These are phyloP conservation scores for Deuterostichococcus epilithicus DNA, from an alignment of 139 green algal species.

Conservation along the genomic window DNA sequence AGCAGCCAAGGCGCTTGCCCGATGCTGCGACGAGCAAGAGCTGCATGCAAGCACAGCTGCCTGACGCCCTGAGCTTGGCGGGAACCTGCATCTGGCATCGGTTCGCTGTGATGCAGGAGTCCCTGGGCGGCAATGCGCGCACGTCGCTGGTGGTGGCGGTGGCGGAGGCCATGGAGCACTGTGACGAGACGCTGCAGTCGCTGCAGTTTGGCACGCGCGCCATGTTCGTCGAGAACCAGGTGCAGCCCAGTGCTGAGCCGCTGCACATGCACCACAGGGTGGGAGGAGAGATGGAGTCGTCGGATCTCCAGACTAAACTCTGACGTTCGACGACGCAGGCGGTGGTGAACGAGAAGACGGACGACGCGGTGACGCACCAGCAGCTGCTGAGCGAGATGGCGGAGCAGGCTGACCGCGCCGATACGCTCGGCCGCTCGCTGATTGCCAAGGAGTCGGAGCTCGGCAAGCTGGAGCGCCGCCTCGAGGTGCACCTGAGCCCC, in stretches of 20 bases:
- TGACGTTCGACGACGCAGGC: constrained; percentile 11
- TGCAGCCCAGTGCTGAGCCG: background rate
- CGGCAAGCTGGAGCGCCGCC: constrained; percentile 23
- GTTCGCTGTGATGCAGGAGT: constrained; percentile 30
- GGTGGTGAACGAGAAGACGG: constrained; percentile 62
- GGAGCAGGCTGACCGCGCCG: constrained; percentile 24
- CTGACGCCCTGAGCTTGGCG: too few species aligned
- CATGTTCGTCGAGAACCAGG: constrained; percentile 72
- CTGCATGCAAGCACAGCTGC: too few species aligned
- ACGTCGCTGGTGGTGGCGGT: constrained; percentile 56
- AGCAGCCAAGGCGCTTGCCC: too few species aligned
- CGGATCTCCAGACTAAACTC: background rate
- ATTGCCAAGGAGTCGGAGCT: constrained; percentile 53
- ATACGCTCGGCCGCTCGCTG: constrained; percentile 47
- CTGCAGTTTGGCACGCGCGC: constrained; percentile 75
- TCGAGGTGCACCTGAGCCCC: background rate
- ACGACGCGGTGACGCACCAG: constrained; percentile 18
- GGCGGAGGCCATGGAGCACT: constrained; percentile 56
- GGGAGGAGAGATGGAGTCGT: background rate
- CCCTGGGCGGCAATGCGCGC: constrained; percentile 54
- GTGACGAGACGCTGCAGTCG: constrained; percentile 73
- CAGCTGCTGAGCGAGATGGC: constrained; percentile 21
- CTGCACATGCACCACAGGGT: background rate
- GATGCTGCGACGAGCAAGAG: too few species aligned
- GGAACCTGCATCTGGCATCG: too few species aligned